Conservation (phyloP, 1,284 basidiomycete species). For the Boletus mariae region DNA sequence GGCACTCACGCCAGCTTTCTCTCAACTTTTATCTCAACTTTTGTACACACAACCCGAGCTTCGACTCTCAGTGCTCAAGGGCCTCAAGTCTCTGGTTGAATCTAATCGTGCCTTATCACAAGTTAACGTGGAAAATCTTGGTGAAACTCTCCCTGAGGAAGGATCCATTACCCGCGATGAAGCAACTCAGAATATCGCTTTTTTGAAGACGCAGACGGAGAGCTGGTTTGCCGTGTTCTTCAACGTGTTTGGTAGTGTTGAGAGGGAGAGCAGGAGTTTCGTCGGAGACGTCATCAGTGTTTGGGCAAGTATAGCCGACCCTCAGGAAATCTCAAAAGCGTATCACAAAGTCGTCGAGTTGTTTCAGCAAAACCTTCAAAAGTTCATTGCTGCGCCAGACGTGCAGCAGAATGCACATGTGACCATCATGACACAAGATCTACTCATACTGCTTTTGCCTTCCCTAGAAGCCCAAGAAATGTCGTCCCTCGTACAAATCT, state of each 20-base stretch:
- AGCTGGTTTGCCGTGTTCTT: constrained; percentile 95
- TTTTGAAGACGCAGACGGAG: constrained; percentile 77
- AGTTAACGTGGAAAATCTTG: constrained; percentile 30
- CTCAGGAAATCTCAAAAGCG: constrained; percentile 73
- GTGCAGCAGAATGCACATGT: constrained; percentile 36
- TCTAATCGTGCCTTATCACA: constrained; percentile 54
- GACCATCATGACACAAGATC: constrained; percentile 79
- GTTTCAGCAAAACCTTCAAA: constrained; percentile 69
- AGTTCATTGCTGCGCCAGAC: constrained; percentile 28
- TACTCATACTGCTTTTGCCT: constrained; percentile 84
- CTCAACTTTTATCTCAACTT: constrained; percentile 86
- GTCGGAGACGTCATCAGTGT: constrained; percentile 87
- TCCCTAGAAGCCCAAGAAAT: constrained; percentile 64
- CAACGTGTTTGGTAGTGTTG: constrained; percentile 91
- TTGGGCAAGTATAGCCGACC: constrained; percentile 83
- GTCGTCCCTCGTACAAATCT: constrained; percentile 61
- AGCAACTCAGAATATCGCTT: constrained; percentile 67
- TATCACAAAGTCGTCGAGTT: constrained; percentile 79
- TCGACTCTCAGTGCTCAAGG: constrained; percentile 78
- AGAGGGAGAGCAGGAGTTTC: constrained; percentile 71
- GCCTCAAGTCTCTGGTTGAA: constrained; percentile 79
- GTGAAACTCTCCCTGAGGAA: constrained; percentile 19
- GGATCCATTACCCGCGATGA: constrained; percentile 45
- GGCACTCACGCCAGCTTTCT: constrained; percentile 73
- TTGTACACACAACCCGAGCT: constrained; percentile 87